Conservation (phyloP, 331 rosid species). For the Cydonia oblonga region DNA sequence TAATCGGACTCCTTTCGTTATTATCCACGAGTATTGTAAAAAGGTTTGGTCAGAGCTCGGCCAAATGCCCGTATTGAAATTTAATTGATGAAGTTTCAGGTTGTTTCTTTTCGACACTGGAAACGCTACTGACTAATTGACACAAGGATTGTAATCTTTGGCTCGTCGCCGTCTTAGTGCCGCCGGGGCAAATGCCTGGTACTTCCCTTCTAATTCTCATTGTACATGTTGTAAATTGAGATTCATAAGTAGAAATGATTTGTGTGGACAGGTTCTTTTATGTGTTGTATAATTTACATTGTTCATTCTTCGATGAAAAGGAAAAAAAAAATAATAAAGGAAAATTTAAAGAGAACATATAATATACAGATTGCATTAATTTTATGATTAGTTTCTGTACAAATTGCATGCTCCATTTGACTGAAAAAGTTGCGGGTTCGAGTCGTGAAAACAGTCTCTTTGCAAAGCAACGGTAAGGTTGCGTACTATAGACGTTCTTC, state of each 20-base stretch:
- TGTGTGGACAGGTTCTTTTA: conserved; percentile 39
- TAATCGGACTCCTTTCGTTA: conserved; percentile 12
- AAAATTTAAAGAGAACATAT: conserved; percentile 15
- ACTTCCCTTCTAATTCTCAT: conserved; percentile 26
- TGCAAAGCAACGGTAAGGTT: accelerated
- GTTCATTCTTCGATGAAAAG: conserved; percentile 31
- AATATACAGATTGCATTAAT: conserved; percentile 2
- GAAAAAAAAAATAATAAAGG: conserved; percentile 4
- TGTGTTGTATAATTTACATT: conserved; percentile 27
- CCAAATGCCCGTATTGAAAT: conserved; percentile 9
- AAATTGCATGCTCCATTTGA: neutral
- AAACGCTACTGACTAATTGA: conserved; percentile 57
- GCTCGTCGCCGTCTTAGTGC: conserved; percentile 15
- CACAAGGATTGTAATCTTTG: conserved; percentile 36
- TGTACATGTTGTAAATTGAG: conserved; percentile 75
- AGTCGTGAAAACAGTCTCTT: too few relatives aligned
- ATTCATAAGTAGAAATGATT: conserved; percentile 28
- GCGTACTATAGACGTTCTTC: too few relatives aligned
- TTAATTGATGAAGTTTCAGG: conserved; percentile 39
- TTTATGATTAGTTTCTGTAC: neutral
- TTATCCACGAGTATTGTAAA: conserved; percentile 19
- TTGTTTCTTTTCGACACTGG: conserved; percentile 36
- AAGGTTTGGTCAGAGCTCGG: conserved; percentile 25
- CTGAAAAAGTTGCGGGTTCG: too few relatives aligned
- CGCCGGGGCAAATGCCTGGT: conserved; percentile 29